Conservation (phyloP, 169 alveolate genomes). For the Nephromyces sp. region DNA sequence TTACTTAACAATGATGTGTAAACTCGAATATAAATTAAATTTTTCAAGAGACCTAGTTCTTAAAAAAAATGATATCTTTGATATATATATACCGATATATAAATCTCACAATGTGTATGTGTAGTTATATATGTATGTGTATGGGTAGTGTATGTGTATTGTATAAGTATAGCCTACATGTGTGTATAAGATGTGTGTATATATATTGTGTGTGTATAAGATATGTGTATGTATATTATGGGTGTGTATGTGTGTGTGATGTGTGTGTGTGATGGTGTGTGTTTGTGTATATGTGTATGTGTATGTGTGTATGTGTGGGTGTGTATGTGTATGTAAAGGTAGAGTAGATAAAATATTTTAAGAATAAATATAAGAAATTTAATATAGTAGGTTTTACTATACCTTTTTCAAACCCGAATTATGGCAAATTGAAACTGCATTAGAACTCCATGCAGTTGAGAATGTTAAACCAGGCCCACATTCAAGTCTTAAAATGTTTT, state of each 20-base stretch:
- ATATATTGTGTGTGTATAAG: no score
- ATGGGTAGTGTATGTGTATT: no score
- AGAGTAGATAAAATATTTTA: neutral
- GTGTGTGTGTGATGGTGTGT: no score
- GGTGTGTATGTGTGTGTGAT: neutral
- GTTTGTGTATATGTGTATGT: neutral
- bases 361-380: neutral
- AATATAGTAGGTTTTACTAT: neutral
- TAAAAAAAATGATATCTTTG: no score
- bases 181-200: no score
- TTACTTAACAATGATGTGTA: no score
- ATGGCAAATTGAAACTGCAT: slow-evolving; percentile 4
- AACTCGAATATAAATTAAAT: no score
- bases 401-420: neutral
- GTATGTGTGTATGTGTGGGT: neutral
- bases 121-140: no score
- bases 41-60: no score
- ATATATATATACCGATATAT: no score
- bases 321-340: neutral
- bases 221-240: neutral
- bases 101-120: no score
- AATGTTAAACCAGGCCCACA: slow-evolving; percentile 22
- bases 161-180: no score
- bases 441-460: slow-evolving; percentile 17
- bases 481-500: neutral